A percentile compares a stretch with the other conserved stretches of the same genome.
These are phyloP conservation scores for Cryptococcus sp. DNA, from an alignment of 1,284 basidiomycete genomes.

Conservation along the genomic window DNA sequence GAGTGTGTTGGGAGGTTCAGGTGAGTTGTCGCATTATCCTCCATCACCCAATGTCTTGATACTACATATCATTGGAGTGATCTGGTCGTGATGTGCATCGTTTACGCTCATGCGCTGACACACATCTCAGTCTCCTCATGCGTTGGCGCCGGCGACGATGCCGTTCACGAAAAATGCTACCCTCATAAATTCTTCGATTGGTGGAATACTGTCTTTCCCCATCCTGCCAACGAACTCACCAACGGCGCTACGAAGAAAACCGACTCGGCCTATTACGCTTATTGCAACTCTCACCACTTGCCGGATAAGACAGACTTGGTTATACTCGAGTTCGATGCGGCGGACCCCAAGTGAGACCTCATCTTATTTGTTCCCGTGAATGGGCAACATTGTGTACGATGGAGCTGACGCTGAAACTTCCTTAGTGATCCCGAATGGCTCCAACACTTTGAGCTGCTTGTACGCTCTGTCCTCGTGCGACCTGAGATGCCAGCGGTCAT, in stretches of 20 bases:
- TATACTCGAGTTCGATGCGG: slow-evolving; percentile 87
- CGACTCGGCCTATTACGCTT: slow-evolving; percentile 88
- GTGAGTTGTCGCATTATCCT: slow-evolving; percentile 58
- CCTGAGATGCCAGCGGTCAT: slow-evolving; percentile 86
- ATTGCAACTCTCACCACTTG: slow-evolving; percentile 85
- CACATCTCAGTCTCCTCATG: slow-evolving; percentile 75
- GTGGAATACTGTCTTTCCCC: slow-evolving; percentile 93
- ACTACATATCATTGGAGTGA: neutral
- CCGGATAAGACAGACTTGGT: slow-evolving; percentile 90
- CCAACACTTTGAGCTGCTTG: slow-evolving; percentile 83
- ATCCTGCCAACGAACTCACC: slow-evolving; percentile 90
- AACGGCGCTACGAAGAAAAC: slow-evolving; percentile 89
- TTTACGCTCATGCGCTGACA: neutral
- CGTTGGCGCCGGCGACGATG: slow-evolving; percentile 90
- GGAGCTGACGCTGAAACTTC: slow-evolving; percentile 4
- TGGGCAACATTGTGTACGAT: neutral
- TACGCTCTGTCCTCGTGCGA: slow-evolving; percentile 83
- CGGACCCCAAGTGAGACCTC: slow-evolving; percentile 69
- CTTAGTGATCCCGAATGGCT: slow-evolving; percentile 69
- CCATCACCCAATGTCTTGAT: neutral
- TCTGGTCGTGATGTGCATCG: neutral
- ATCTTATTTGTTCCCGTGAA: neutral
- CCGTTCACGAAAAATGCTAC: slow-evolving; percentile 80
- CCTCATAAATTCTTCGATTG: slow-evolving; percentile 88
- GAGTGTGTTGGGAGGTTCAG: slow-evolving; percentile 83